Percentiles rank a stretch among this genome's conserved stretches.
Evolutionary conservation across 768 basidiomycete species (phyloP).

Genomic region (Filobasidium floriforme): DNA sequence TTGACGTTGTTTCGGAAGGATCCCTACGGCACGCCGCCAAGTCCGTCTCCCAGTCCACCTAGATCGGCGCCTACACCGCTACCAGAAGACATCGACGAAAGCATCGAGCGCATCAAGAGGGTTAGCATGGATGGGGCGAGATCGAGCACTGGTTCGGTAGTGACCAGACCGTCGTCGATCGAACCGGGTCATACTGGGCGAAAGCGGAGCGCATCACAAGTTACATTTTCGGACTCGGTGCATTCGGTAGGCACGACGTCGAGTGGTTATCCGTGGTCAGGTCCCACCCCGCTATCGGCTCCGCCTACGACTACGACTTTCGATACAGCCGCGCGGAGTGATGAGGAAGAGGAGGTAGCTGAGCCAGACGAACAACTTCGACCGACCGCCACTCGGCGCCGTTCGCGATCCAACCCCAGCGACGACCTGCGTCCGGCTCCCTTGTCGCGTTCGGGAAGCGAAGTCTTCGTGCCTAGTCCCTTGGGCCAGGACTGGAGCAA

Average conservation of each 20-base stretch:
- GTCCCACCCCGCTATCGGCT: neutral
- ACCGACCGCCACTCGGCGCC: neutral
- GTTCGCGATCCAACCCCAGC: neutral
- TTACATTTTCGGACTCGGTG: constrained; percentile 6
- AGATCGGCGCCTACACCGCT: constrained; percentile 6
- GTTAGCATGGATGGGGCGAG: constrained; percentile 20
- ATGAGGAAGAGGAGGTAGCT: neutral
- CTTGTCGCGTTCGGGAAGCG: constrained; percentile 26
- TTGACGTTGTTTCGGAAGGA: constrained; percentile 17
- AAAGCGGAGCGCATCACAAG: constrained; percentile 13
- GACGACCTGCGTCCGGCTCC: neutral
- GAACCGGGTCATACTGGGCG: neutral
- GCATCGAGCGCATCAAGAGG: constrained; percentile 20
- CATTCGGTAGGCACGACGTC: constrained; percentile 1
- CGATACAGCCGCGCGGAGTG: too few species aligned
- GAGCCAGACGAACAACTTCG: neutral
- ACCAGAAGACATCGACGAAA: constrained; percentile 21
- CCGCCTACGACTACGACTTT: neutral
- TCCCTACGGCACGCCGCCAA: constrained; percentile 9
- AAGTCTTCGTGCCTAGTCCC: constrained; percentile 38
- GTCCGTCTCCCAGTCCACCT: constrained; percentile 14
- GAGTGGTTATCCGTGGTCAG: neutral
- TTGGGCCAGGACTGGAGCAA: constrained; percentile 38
- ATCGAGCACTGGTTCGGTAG: neutral
- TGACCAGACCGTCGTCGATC: neutral